Evolutionary conservation across 1,284 basidiomycete species (phyloP), one percentile per base, ranked within the genome.

Genomic region (Austroboletus niveus): DNA sequence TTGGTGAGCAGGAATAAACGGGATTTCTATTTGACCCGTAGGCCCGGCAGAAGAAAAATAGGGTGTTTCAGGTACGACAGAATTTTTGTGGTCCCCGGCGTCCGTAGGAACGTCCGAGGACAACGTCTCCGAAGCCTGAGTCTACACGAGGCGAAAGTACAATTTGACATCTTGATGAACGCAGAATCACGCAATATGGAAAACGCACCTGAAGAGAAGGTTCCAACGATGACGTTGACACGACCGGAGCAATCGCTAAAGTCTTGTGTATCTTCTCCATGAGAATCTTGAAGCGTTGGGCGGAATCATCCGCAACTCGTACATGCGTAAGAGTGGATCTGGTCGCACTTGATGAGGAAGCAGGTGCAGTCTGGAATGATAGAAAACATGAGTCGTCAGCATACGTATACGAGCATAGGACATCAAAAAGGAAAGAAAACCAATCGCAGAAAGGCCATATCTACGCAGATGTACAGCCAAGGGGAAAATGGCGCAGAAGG

Each of bases 1-100:
- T 62, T 81, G 76, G 8, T 77, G 66, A 4, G 79, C 75, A 49
- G 87, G 86, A n/a, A 90, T 73, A 57, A 82, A 90, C 7, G 87
- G 80, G 8, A 90, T 79, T 66, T 89, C 85, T 43, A 81, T 76
- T 48, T 80, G 78, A 62, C 73, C 75, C 14, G 68, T 69, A 27
- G 69, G 54, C 29, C 45, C 52, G 24, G 62, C 40, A 14, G 55
- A 53, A 32, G 56, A 49, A n/a, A 52, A 47, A 49, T 56, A 57
- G 42, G 65, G 42, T 27, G 50, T 22, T 15, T 47, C 55, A 24
- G 42, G 42, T 11, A 47, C 45, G 34, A 42, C 46, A 2, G 51
- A 30, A 24, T 60, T 50, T 30, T 48, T 34, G 45, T 47, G 53
- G 1, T 46, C 46, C 15, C 36, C 38, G 38, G 32, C 27, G 17